A percentile compares a stretch with the other conserved stretches of the same genome.
Conservation (phyloP, 495 filamentous ascomycete genomes). For the Aspergillus nidulans region DNA sequence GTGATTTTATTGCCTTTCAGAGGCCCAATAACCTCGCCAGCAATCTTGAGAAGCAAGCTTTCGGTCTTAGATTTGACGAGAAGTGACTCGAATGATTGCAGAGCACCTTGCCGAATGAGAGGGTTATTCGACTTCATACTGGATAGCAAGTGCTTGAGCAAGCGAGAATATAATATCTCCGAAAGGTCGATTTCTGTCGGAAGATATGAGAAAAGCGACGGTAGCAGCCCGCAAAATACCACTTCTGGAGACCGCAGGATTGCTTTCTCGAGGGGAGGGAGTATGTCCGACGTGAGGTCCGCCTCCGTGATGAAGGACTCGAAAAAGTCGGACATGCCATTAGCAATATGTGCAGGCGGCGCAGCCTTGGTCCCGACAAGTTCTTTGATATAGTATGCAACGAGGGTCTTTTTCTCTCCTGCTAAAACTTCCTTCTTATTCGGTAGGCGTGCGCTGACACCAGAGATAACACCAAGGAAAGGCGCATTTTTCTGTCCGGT, state of each 20-base stretch:
- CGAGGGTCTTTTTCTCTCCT: constrained; percentile 62
- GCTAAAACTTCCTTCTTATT: constrained; percentile 54
- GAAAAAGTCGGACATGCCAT: constrained; percentile 81
- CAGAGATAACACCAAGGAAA: constrained; percentile 77
- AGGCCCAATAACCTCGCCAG: constrained; percentile 70
- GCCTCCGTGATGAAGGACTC: constrained; percentile 64
- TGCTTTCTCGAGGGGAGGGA: constrained; percentile 81
- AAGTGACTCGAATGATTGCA: constrained; percentile 66
- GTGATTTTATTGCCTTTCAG: constrained; percentile 78
- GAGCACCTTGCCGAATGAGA: constrained; percentile 66
- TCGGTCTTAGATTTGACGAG: constrained; percentile 53
- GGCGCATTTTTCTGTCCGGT: constrained; percentile 64
- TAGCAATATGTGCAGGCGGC: constrained; percentile 67
- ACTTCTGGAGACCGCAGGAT: constrained; percentile 88
- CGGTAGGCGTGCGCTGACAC: constrained; percentile 70
- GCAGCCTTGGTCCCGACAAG: constrained; percentile 72
- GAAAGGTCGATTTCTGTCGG: constrained; percentile 72
- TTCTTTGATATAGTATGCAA: constrained; percentile 78
- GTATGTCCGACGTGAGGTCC: constrained; percentile 69
- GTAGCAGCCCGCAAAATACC: constrained; percentile 70
- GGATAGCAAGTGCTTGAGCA: constrained; percentile 79
- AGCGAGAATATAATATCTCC: constrained; percentile 57
- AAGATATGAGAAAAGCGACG: constrained; percentile 63
- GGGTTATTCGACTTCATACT: constrained; percentile 87
- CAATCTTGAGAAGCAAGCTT: constrained; percentile 55